A percentile compares a stretch with the other conserved stretches of the same genome.
phyloP scores from a whole-genome alignment of 2,329 filamentous ascomycete species.

The Beauveria caledonica region DNA sequence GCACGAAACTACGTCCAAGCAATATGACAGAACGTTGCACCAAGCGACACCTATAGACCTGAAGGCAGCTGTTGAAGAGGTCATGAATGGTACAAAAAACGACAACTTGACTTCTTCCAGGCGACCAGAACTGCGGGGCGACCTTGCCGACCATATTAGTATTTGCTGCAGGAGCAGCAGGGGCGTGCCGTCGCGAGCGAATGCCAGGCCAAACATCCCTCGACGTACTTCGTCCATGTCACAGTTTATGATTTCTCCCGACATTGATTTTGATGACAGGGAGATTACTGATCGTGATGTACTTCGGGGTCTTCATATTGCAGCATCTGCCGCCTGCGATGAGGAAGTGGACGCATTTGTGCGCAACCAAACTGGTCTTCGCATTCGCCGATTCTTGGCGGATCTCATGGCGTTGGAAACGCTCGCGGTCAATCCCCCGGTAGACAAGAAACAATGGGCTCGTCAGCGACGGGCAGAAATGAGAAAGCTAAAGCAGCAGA shows the following conservation, averaged over 20 bases:
- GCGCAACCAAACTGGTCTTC: slow-evolving; percentile 40
- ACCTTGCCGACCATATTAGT: slow-evolving; percentile 16
- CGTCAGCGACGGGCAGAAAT: slow-evolving; percentile 24
- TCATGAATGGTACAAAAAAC: background rate
- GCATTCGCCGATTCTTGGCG: slow-evolving; percentile 46
- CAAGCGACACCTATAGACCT: background rate
- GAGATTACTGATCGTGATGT: slow-evolving; percentile 42
- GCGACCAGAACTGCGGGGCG: background rate
- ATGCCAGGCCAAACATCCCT: slow-evolving; percentile 27
- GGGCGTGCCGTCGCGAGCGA: slow-evolving; percentile 18
- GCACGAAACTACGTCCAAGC: slow-evolving; percentile 2
- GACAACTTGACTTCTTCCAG: background rate
- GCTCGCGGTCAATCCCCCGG: slow-evolving; percentile 26
- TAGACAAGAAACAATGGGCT: slow-evolving; percentile 20
- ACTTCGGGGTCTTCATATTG: slow-evolving; percentile 46
- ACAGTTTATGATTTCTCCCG: slow-evolving; percentile 16
- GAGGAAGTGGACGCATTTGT: slow-evolving; percentile 45
- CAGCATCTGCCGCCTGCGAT: slow-evolving; percentile 48
- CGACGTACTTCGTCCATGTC: slow-evolving; percentile 28
- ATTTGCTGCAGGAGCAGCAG: slow-evolving; percentile 14
- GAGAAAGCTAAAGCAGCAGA: slow-evolving; percentile 27
- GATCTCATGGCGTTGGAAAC: slow-evolving; percentile 44
- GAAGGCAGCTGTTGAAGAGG: background rate
- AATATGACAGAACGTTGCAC: slow-evolving; percentile 1
- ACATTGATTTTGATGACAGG: slow-evolving; percentile 26